These are phyloP conservation scores for Ophiobolus disseminans DNA, from an alignment of 2,329 filamentous ascomycete genomes.

Conservation along the genomic window DNA sequence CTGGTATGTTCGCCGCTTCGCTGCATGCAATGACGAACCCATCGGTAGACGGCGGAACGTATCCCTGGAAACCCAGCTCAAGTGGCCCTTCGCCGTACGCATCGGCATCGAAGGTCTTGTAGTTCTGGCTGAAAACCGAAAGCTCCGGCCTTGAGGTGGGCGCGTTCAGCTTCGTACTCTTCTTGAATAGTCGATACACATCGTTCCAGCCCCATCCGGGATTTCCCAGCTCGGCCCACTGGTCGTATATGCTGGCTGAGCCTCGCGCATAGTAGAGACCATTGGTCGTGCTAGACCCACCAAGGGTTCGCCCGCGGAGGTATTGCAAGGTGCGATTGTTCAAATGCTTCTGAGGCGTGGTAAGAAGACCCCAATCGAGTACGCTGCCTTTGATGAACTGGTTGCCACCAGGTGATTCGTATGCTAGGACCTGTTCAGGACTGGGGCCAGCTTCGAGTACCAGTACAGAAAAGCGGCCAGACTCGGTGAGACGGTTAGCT, in stretches of 20 bases:
- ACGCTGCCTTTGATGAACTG: slow-evolving; percentile 35
- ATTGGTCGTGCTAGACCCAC: slow-evolving; percentile 45
- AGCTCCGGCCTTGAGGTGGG: slow-evolving; percentile 27
- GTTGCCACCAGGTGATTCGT: slow-evolving; percentile 36
- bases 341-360: slow-evolving; percentile 30
- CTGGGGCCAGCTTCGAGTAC: slow-evolving; percentile 44
- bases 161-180: slow-evolving; percentile 40
- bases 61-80: slow-evolving; percentile 39
- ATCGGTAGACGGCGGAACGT: slow-evolving; percentile 35
- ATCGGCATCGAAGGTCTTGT: slow-evolving; percentile 36
- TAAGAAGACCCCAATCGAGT: slow-evolving; percentile 41
- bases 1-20: slow-evolving; percentile 37
- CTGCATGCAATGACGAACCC: slow-evolving; percentile 37
- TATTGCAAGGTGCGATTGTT: slow-evolving; percentile 32
- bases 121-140: slow-evolving; percentile 34
- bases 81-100: slow-evolving; percentile 37
- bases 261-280: slow-evolving; percentile 45
- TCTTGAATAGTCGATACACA: slow-evolving; percentile 29
- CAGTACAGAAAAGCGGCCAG: slow-evolving; percentile 31
- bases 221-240: slow-evolving; percentile 66
- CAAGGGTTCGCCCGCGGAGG: slow-evolving; percentile 33
- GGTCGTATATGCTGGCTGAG: slow-evolving; percentile 51
- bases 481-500: slow-evolving; percentile 34
- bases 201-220: slow-evolving; percentile 58
- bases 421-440: slow-evolving; percentile 39